Evolutionary conservation across 2,329 filamentous ascomycete species (phyloP).

Genomic region (Ophiocordyceps australis): DNA sequence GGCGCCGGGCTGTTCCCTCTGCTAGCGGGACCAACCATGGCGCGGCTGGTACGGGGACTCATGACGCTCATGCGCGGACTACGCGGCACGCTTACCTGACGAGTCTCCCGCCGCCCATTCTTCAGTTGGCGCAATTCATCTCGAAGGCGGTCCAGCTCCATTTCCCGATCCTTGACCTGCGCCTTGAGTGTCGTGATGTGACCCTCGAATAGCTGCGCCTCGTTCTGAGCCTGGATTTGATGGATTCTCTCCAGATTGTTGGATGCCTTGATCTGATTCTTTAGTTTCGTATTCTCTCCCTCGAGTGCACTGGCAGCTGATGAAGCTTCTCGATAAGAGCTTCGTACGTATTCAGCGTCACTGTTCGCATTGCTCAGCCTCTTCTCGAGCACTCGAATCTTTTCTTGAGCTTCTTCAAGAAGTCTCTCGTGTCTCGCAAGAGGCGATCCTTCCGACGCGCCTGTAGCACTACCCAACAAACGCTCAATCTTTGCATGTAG

Average conservation of each 20-base stretch:
- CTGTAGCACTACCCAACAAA: slow-evolving; percentile 8
- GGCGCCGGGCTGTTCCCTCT: slow-evolving; percentile 30
- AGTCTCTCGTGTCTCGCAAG: slow-evolving; percentile 11
- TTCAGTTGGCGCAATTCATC: slow-evolving; percentile 29
- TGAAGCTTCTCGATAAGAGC: slow-evolving; percentile 40
- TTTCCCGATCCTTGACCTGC: slow-evolving; percentile 29
- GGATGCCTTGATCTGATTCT: slow-evolving; percentile 19
- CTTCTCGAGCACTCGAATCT: slow-evolving; percentile 21
- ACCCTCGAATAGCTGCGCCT: slow-evolving; percentile 14
- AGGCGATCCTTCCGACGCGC: slow-evolving; percentile 8
- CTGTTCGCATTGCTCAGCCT: slow-evolving; percentile 20
- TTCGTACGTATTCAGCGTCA: slow-evolving; percentile 37
- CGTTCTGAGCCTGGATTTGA: slow-evolving; percentile 20
- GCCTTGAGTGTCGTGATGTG: slow-evolving; percentile 21
- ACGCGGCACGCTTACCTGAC: slow-evolving; percentile 35
- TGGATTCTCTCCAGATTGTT: slow-evolving; percentile 29
- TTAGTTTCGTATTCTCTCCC: slow-evolving; percentile 26
- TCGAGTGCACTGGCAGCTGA: slow-evolving; percentile 24
- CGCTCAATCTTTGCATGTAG: slow-evolving; percentile 15
- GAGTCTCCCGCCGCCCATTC: slow-evolving; percentile 34
- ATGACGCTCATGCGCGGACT: slow-evolving; percentile 36
- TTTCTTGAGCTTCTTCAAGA: slow-evolving; percentile 16
- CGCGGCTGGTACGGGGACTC: slow-evolving; percentile 23
- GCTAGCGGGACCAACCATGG: slow-evolving; percentile 20
- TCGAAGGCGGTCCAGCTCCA: slow-evolving; percentile 25